Percentiles rank a stretch among this genome's conserved stretches.
Evolutionary conservation across 139 green algal species (phyloP).

Genomic region (Chlorella sp.): DNA sequence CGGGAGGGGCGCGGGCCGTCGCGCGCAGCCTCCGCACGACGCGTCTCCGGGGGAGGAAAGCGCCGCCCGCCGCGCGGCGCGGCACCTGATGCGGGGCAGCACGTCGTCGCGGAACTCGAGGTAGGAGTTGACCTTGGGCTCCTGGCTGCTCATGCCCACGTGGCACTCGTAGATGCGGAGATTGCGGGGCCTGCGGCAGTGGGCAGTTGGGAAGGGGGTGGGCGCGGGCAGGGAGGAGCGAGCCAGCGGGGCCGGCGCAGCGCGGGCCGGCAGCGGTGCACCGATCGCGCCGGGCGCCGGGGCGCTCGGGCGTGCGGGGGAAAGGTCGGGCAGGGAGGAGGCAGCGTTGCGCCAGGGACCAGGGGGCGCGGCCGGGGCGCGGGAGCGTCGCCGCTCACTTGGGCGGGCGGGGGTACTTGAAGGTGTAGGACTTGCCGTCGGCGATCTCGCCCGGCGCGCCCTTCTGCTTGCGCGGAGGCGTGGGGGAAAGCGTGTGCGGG

Average conservation of each 20-base stretch:
- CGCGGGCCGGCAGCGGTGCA: background rate
- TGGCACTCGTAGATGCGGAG: conserved; percentile 99
- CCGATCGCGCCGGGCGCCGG: too few species aligned
- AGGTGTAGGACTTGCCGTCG: conserved; percentile 81
- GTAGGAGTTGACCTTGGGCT: conserved; percentile 91
- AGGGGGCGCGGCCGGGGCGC: too few species aligned
- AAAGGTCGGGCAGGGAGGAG: too few species aligned
- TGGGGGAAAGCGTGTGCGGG: too few species aligned
- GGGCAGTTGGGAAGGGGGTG: background rate
- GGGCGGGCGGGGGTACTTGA: conserved; percentile 89
- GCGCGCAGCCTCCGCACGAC: too few species aligned
- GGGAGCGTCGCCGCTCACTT: conserved; percentile 54
- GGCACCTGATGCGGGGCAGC: conserved; percentile 90
- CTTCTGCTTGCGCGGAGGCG: too few species aligned
- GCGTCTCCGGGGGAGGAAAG: too few species aligned
- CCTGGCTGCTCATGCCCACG: conserved; percentile 92
- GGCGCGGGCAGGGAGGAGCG: background rate
- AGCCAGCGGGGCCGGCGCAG: background rate
- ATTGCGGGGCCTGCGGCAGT: conserved; percentile 62
- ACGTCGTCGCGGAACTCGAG: conserved; percentile 90
- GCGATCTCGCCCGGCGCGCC: conserved; percentile 59
- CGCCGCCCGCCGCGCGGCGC: background rate
- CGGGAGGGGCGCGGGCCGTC: too few species aligned
- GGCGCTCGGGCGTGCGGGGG: too few species aligned
- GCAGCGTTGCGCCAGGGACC: too few species aligned